Evolutionary conservation across 352 stramenopile genomes (phyloP).

Genomic region (Phytopythium boreale): DNA sequence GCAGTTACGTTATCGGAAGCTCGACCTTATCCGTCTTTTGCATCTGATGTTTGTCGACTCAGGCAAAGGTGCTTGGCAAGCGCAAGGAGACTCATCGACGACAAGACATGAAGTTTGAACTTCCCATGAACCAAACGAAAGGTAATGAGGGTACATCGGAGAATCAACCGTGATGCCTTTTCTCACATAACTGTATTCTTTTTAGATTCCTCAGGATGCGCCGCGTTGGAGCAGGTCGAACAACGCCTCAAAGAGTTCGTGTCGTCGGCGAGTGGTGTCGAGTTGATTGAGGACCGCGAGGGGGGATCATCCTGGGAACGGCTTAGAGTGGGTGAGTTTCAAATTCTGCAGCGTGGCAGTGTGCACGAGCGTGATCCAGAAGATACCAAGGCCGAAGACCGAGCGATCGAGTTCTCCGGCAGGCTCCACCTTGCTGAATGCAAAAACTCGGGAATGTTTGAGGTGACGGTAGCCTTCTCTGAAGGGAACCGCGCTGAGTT

Average conservation of each 20-base stretch:
- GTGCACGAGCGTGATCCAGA: too few relatives aligned
- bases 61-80: slow-evolving; percentile 81
- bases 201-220: slow-evolving; percentile 30
- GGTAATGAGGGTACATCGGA: slow-evolving; percentile 6
- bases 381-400: not conserved
- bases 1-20: not conserved
- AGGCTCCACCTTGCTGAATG: slow-evolving; percentile 22
- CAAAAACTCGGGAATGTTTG: slow-evolving; percentile 16
- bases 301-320: not conserved
- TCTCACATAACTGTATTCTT: not conserved
- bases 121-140: slow-evolving; percentile 24
- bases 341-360: not conserved
- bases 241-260: slow-evolving; percentile 42
- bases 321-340: not conserved
- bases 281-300: not conserved
- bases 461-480: slow-evolving; percentile 46
- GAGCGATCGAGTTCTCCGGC: slow-evolving; percentile 17
- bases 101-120: slow-evolving; percentile 51
- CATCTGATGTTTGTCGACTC: not conserved
- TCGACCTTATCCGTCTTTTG: not conserved
- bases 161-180: not conserved
- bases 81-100: slow-evolving; percentile 69
- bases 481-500: slow-evolving; percentile 56
- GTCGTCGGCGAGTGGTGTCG: not conserved
- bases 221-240: slow-evolving; percentile 35